Base-by-base conservation (phyloP, 805 yeast species). In the Nakazawaea pomicola region DNA sequence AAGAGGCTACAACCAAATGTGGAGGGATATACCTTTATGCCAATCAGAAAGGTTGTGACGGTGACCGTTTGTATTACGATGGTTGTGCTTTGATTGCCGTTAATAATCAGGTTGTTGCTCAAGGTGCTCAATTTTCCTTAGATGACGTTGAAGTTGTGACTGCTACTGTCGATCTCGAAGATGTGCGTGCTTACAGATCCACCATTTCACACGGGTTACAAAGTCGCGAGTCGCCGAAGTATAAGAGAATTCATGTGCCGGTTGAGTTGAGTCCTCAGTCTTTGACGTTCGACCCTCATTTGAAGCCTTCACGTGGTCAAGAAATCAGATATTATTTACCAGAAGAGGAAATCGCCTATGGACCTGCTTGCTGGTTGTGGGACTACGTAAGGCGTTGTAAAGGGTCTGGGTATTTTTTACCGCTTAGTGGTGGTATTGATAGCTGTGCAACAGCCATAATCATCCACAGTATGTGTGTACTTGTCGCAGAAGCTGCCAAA, bases 291-390 rank as follows among this genome's bases (percentile, higher is more conserved):
- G 77, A 85, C 56, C 78, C 85, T 16, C 53, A 56, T 0, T 62
- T 85, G 9, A 60, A 54, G 9, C 96, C 96, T 15, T 63, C 93
- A 0, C 54, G 55, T 16, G 54, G 73, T 1, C 57, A 62, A 17
- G 68, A 65, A 4, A 70, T 83, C 33, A 71, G 70, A 29, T 83
- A 83, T 53, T 95, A 85, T 61, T 55, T 67, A 2, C 96, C 99
- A 3, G 95, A 90, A 55, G 97, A 93, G 62, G 99, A 93, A 61
- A 91, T 93, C 49, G 97, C 98, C 1, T 67, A 86, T 33, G 99
- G 99, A 0, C 99, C 99, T 0, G 99, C 99, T 0, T 93, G 99
- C 60, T 93, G 99, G 99, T 62, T 93, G 48, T 93, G 99, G 99
- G 99, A 93, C 61, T 93, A 93, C 56, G 70, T 93, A 44, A 76